These are phyloP conservation scores for Ceratocystis alfenasii DNA, from an alignment of 2,329 filamentous ascomycete genomes.

Conservation along the genomic window DNA sequence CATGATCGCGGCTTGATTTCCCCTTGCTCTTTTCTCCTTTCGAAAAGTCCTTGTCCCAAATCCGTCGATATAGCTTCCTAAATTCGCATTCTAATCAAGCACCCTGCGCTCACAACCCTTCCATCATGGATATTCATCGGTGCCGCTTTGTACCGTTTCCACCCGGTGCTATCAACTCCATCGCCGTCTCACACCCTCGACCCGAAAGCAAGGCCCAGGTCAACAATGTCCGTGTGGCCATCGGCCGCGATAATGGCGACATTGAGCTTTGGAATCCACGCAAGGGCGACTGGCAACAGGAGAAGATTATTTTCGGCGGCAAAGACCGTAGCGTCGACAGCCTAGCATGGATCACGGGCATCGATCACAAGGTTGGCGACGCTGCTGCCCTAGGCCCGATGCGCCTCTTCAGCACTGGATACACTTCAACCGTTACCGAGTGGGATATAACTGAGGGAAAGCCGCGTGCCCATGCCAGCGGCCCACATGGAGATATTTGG, in stretches of 20 bases:
- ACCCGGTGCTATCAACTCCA: conserved; percentile 80
- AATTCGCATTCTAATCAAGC: not conserved
- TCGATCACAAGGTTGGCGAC: conserved; percentile 54
- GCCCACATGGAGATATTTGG: conserved; percentile 94
- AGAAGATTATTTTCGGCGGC: conserved; percentile 71
- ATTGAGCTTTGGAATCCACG: conserved; percentile 96
- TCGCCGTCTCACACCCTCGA: conserved; percentile 77
- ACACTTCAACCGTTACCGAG: conserved; percentile 82
- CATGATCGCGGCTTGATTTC: conserved; percentile 12
- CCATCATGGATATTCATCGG: conserved; percentile 82
- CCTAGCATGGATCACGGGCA: conserved; percentile 80
- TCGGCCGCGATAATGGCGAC: conserved; percentile 87
- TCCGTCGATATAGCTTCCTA: not conserved
- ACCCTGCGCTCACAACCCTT: not conserved
- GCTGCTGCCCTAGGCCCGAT: conserved; percentile 51
- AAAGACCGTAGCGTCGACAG: conserved; percentile 81
- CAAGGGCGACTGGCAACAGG: conserved; percentile 75
- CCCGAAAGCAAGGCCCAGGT: conserved; percentile 37
- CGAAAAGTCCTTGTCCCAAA: not conserved
- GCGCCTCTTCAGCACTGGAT: conserved; percentile 90
- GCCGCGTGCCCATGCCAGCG: conserved; percentile 70
- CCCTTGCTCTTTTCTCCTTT: conserved; percentile 1
- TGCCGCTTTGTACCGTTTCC: conserved; percentile 92
- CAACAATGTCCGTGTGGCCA: conserved; percentile 60
- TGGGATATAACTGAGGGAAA: conserved; percentile 78